Evolutionary conservation across 2,329 filamentous ascomycete species (phyloP), one percentile per base, ranked within the genome.

Genomic region (Fusarium nygamai): DNA sequence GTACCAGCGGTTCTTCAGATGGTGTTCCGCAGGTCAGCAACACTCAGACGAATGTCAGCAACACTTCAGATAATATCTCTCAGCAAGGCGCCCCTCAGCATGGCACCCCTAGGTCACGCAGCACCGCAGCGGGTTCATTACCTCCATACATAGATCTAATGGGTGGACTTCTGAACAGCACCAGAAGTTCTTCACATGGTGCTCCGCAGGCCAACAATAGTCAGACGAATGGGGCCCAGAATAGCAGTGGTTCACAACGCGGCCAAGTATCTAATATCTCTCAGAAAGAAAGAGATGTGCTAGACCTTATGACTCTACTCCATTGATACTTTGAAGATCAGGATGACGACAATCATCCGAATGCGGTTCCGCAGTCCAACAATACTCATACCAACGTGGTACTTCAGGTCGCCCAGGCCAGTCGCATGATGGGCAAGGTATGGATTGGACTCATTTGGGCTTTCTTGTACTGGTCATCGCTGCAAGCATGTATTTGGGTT

Each of bases 91-190:
- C 8, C 39, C 22, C 22, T 16, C 8, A n/a, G 39, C 13, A 43
- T 6, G 5, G 6, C 13, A 41, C 14, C 39, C 39, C 13, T 6
- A 10, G 14, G 10, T 5, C 41, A 43, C 10, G 17, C 16, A 43
- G 9, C 41, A 24, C 7, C 11, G n/a, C 12, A 12, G 5, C 3
- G 3, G 5, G 1, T 27, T 5, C 1, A 46, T 46, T 8, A 17
- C n/a, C n/a, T 46, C 11, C n/a, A 46, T 13, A 27, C 17, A 20
- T 6, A 3, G 24, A 20, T 13, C n/a, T n/a, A 46, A 13, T 8
- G 10, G 43, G 19, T 12, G 17, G 4, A 29, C 29, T 29, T 29
- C 29, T 29, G 29, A 29, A 29, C 29, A 29, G 29, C 22, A 8
- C 6, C 12, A 10, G 9, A 13, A 20, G 7, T 16, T 9, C 14